A percentile compares a stretch with the other conserved stretches of the same genome.
phyloP scores from a whole-genome alignment of 1,284 basidiomycete genomes.

The Tetrapyrgos nigripes region DNA sequence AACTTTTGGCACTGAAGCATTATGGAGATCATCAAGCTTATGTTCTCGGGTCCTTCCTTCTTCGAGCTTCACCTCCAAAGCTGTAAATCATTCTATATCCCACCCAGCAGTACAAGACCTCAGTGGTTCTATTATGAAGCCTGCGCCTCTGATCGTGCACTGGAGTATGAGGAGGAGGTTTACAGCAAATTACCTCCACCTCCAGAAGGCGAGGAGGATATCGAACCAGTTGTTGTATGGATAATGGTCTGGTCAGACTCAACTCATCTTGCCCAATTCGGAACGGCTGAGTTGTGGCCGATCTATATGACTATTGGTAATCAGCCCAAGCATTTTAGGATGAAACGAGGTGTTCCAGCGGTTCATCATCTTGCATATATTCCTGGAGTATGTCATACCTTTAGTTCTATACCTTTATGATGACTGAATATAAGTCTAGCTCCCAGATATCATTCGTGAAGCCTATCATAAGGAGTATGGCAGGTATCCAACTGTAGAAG shows the following conservation, averaged over 20 bases:
- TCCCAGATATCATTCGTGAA: constrained; percentile 29
- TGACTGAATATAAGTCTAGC: constrained; percentile 9
- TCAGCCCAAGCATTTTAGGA: constrained; percentile 30
- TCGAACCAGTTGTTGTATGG: background rate
- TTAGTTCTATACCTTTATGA: constrained; percentile 1
- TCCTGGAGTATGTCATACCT: constrained; percentile 6
- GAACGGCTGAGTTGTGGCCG: constrained; percentile 34
- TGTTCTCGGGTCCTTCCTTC: too few species aligned
- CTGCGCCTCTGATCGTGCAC: constrained; percentile 4
- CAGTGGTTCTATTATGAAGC: constrained; percentile 8
- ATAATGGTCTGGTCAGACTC: constrained; percentile 26
- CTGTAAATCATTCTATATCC: too few species aligned
- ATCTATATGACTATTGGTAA: constrained; percentile 37
- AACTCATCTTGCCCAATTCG: constrained; percentile 37
- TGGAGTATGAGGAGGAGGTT: background rate
- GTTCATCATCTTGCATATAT: constrained; percentile 25
- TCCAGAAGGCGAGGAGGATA: background rate
- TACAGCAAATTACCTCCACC: background rate
- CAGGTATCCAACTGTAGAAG: constrained; percentile 16
- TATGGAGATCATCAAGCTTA: too few species aligned
- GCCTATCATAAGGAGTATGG: constrained; percentile 21
- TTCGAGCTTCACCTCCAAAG: too few species aligned
- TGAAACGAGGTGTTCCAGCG: constrained; percentile 20
- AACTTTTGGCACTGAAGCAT: too few species aligned
- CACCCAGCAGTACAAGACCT: too few species aligned